Base-by-base conservation (phyloP, 1,284 basidiomycete species). In the Ceratobasidium sp. region DNA sequence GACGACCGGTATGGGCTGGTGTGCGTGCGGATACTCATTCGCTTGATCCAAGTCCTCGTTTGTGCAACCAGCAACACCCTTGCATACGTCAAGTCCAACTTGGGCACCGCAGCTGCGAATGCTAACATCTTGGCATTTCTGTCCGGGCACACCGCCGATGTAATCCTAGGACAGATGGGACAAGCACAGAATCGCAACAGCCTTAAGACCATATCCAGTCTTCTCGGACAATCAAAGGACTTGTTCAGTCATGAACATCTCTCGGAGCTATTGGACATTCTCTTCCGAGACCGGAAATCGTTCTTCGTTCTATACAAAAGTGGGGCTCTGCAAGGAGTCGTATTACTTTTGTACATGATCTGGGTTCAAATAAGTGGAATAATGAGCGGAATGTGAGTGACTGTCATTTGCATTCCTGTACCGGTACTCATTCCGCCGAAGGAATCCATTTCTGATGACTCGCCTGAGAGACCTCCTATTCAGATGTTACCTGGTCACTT, bases 401-500 rank as follows among this genome's bases (percentile, higher is more conserved):
- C 23, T 60, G 27, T 12, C 64, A 7, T 27, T 6, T 48, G 4
- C 14, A 23, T 46, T 50, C 46, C 16, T 3, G n/a, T 41, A 2
- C 30, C 14, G 14, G 4, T 66, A 48, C 64, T 66, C 23, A 48
- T 3, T 3, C 18, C 7, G 6, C n/a, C 27, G 4, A 20, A 66
- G 64, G 64, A 30, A 66, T 18, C 41, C 20, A 66, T 23, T 23
- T 27, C 18, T 66, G 18, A 50, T 66, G 64, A 14, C 16, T 50
- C 64, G 41, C n/a, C 64, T 66, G 23, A 66, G 64, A 20, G 64
- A 66, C 44, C 44, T 66, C 33, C 27, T 66, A 44, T 38, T 66
- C 6, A 30, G 64, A 7, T 20, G 12, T 48, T 66, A 66, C 23
- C 44, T 66, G 44, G 23, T 50, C 38, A 50, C 64, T n/a, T 46